Evolutionary conservation across 2,329 filamentous ascomycete species (phyloP), one percentile per base, ranked within the genome.

Genomic region (Pseudogymnoascus sp.): DNA sequence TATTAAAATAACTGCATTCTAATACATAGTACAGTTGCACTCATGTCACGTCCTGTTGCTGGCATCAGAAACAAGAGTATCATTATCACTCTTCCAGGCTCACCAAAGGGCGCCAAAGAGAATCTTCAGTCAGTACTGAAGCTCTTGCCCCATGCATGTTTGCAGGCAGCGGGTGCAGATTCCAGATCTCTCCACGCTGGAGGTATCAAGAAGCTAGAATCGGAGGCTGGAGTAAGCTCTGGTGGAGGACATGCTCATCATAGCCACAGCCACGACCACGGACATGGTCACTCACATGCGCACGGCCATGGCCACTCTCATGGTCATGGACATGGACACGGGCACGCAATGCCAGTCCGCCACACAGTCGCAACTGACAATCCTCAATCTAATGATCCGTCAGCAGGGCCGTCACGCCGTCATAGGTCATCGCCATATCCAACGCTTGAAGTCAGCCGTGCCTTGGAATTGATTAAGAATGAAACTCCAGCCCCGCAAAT

Each of bases 1-100:
- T 3, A 39, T 42, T 25, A 15, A 10, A 39, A 10, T 15, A 29
- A 31, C 15, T 13, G n/a, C 29, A 62, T 40, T 61, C 36, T 61
- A 37, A 37, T 52, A 58, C 67, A 74, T 62, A 74, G 58, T 62
- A 25, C 62, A 96, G 92, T 99, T 76, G 94, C 94, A 48, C 87
- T 96, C 78, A 99, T 99, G 94, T 90, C 94, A 60, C 85, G 94
- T 52, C 94, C 94, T 4, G 89, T 95, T 10, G 94, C 94, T 21
- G 94, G 94, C 2, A 86, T 96, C 2, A 82, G 94, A 33, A 87
- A 93, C 65, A 86, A 85, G 64, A 87, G 90, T 0, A 75, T 99
- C 60, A 88, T 99, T 25, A 77, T 97, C 65, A 99, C 94, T 0
- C 78, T 99, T 3, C 94, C 94, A 0, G 94, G 94, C 1, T 97